Conservation (phyloP, 352 stramenopile species). For the Plasmopara muralis region DNA sequence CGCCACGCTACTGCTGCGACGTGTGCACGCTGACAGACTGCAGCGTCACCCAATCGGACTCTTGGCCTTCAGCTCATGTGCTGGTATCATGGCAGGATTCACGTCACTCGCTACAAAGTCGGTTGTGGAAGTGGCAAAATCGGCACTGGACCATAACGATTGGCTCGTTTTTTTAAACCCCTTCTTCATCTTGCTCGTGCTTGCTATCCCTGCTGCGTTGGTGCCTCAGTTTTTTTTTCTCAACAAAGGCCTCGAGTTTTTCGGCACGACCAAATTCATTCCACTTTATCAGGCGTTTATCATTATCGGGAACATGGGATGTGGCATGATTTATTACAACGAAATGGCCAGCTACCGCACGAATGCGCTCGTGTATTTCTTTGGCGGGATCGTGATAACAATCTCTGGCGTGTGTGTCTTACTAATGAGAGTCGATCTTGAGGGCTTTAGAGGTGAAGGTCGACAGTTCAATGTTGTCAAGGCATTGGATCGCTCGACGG, state of each 20-base stretch:
- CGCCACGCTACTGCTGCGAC: slow-evolving; percentile 44
- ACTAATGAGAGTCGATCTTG: too few species aligned
- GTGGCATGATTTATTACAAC: slow-evolving; percentile 75
- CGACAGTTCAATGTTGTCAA: too few species aligned
- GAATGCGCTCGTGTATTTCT: slow-evolving; percentile 37
- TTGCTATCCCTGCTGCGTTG: slow-evolving; percentile 48
- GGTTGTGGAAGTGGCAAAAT: slow-evolving; percentile 57
- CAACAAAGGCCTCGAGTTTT: slow-evolving; percentile 47
- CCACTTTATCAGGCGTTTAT: too few species aligned
- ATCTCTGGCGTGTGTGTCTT: slow-evolving; percentile 36
- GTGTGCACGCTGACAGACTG: slow-evolving; percentile 44
- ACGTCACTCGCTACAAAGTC: slow-evolving; percentile 76
- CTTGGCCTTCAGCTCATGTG: slow-evolving; percentile 64
- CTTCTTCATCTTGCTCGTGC: slow-evolving; percentile 61
- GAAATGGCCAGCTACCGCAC: slow-evolving; percentile 60
- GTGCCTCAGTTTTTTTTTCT: slow-evolving; percentile 71
- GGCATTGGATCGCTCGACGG: too few species aligned
- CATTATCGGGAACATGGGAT: slow-evolving; percentile 11
- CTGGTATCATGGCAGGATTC: slow-evolving; percentile 71
- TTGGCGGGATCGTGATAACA: slow-evolving; percentile 47
- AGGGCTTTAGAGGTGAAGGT: too few species aligned
- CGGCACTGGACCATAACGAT: slow-evolving; percentile 23
- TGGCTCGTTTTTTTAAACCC: slow-evolving; percentile 54
- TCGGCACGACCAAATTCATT: too few species aligned
- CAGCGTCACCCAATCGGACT: slow-evolving; percentile 47